Evolutionary conservation across 2,329 filamentous ascomycete genomes (phyloP), one percentile per base, ranked within the genome.

Genomic region (Claviceps fusiformis): DNA sequence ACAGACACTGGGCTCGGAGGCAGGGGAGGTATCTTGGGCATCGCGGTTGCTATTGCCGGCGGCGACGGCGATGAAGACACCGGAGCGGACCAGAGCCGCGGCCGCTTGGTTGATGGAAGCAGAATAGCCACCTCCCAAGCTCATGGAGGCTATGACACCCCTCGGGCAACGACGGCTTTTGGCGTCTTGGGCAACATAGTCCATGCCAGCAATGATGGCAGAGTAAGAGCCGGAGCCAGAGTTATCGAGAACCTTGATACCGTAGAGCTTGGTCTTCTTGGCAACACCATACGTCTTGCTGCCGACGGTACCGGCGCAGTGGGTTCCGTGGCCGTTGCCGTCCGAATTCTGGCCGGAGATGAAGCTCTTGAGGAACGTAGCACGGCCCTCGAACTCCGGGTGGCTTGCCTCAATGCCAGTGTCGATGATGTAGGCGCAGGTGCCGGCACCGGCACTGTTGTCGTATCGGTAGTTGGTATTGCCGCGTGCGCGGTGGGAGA

Each of bases 81-180:
- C 78, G 0, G 70, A 67, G 8, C 60, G 60, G 59, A 76, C 69
- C 31, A 78, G 69, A 54, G 66, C 67, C 33, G 69, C 70, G 9
- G 79, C 76, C 9, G 78, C 78, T 19, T 62, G 64, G 71, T 81
- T 82, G 59, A 80, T 61, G 11, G 77, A 64, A 2, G 67, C 56
- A 3, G 75, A 76, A 56, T 61, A 67, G 55, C 61, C 53, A 17
- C 78, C 78, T 10, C 79, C 78, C 4, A 82, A 73, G 17, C 76
- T 79, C 78, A 82, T 79, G 69, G 76, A 79, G 61, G 76, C 73
- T 17, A 81, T 77, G 44, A 72, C 67, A 31, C 74, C 73, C 48
- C 67, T 71, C 59, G 68, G 64, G 67, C 73, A 75, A 60, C 58
- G 65, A 57, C 68, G 67, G 2, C 59, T 64, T 7, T 10, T 10